A percentile compares a stretch with the other conserved stretches of the same genome.
Evolutionary conservation across 2,329 filamentous ascomycete genomes (phyloP).

Genomic region (Fusarium longipes): DNA sequence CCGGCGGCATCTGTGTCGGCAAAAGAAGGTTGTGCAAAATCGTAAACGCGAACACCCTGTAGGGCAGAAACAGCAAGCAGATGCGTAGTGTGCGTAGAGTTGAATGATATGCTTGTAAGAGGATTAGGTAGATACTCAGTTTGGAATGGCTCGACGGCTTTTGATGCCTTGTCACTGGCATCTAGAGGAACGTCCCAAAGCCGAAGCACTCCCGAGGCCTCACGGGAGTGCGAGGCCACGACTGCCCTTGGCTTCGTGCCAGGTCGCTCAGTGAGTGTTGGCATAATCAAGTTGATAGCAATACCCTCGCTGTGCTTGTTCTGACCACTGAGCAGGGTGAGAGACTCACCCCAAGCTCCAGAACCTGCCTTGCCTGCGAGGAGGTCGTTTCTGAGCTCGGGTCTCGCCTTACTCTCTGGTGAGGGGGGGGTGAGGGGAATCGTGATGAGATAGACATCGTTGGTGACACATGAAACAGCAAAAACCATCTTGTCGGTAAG

Average conservation of each 20-base stretch:
- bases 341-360: conserved; percentile 71
- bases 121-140: conserved; percentile 68
- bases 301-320: conserved; percentile 64
- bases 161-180: conserved; percentile 46
- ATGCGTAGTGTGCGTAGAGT: conserved; percentile 68
- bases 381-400: conserved; percentile 63
- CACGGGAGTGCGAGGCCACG: conserved; percentile 69
- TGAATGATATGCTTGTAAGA: conserved; percentile 68
- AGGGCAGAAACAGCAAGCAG: conserved; percentile 66
- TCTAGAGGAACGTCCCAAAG: conserved; percentile 69
- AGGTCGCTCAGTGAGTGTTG: conserved; percentile 55
- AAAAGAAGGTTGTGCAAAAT: conserved; percentile 65
- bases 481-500: conserved; percentile 70
- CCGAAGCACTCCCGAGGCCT: conserved; percentile 68
- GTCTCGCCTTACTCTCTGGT: conserved; percentile 66
- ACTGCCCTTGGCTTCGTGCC: conserved; percentile 57
- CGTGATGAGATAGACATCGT: conserved; percentile 67
- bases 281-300: conserved; percentile 64
- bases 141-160: conserved; percentile 65
- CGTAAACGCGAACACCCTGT: conserved; percentile 70
- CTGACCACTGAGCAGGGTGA: conserved; percentile 66
- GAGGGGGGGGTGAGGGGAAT: conserved; percentile 72
- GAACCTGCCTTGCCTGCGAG: conserved; percentile 66
- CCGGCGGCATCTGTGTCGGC: conserved; percentile 63
- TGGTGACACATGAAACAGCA: conserved; percentile 68